A percentile compares a stretch with the other conserved stretches of the same genome.
Evolutionary conservation across 805 yeast species (phyloP).

Genomic region (Nakazawaea anatomiae): DNA sequence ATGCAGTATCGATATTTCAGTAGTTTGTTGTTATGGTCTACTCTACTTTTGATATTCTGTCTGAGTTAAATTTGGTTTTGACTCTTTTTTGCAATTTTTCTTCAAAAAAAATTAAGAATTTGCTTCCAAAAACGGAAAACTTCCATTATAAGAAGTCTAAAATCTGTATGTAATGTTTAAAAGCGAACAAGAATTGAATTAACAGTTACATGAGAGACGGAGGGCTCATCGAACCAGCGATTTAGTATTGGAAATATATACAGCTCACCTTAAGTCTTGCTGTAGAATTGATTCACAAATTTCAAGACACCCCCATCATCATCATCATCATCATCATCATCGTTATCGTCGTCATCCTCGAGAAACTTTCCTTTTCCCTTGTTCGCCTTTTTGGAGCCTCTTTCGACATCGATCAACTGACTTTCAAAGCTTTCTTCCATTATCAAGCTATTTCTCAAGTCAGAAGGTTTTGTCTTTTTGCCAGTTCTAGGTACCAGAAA

Average conservation of each 20-base stretch:
- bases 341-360: slow-evolving; percentile 25
- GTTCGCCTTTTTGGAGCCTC: slow-evolving; percentile 14
- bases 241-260: background rate
- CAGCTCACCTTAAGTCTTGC: slow-evolving; percentile 12
- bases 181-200: no score
- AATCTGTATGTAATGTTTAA: no score
- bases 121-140: background rate
- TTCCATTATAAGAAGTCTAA: background rate
- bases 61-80: background rate
- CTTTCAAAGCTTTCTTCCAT: slow-evolving; percentile 41
- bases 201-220: no score
- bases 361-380: slow-evolving; percentile 12
- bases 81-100: background rate
- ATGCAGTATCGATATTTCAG: no score
- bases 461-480: slow-evolving; percentile 17
- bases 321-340: slow-evolving; percentile 25
- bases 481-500: slow-evolving; percentile 16
- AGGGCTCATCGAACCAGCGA: background rate
- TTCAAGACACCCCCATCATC: slow-evolving; percentile 61
- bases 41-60: background rate
- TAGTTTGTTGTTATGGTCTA: background rate
- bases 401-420: slow-evolving; percentile 21
- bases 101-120: no score
- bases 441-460: slow-evolving; percentile 23
- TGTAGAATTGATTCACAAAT: slow-evolving; percentile 74